phyloP scores from a whole-genome alignment of 768 basidiomycete species.

The Trametes gibbosa region DNA sequence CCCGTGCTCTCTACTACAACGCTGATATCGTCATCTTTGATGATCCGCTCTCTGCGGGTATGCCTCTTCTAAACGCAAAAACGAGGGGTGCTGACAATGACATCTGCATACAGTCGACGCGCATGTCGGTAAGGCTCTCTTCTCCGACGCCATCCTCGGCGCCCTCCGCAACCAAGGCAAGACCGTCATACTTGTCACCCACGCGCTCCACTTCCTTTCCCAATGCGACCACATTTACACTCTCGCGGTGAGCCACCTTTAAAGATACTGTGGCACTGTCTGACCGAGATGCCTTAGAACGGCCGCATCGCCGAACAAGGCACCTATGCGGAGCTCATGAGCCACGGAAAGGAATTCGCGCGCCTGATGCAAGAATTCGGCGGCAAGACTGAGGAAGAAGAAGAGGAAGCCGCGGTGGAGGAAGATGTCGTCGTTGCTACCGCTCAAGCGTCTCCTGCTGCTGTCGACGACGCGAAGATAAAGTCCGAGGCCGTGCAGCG shows the following conservation, averaged over 20 bases:
- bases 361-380: constrained; percentile 62
- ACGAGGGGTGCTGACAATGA: constrained; percentile 19
- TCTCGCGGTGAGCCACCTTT: constrained; percentile 25
- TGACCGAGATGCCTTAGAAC: constrained; percentile 9
- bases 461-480: constrained; percentile 35
- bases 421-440: constrained; percentile 22
- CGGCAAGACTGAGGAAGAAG: constrained; percentile 40
- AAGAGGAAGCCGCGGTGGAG: constrained; percentile 32
- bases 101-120: constrained; percentile 53
- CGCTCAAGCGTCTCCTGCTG: constrained; percentile 7
- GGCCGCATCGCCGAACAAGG: constrained; percentile 48
- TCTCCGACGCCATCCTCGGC: constrained; percentile 60
- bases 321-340: constrained; percentile 51
- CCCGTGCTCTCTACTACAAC: constrained; percentile 63
- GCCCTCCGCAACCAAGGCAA: constrained; percentile 43
- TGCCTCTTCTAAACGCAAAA: constrained; percentile 4
- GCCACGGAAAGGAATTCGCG: constrained; percentile 50
- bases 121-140: constrained; percentile 69
- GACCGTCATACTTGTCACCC: constrained; percentile 54
- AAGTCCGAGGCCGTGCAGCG: constrained; percentile 36
- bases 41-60: constrained; percentile 64
- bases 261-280: background rate
- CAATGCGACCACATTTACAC: constrained; percentile 51
- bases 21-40: constrained; percentile 63
- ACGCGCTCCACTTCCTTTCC: constrained; percentile 53